A percentile compares a stretch with the other conserved stretches of the same genome.
phyloP scores from a whole-genome alignment of 768 basidiomycete species.

The Rhizopogon rudus region DNA sequence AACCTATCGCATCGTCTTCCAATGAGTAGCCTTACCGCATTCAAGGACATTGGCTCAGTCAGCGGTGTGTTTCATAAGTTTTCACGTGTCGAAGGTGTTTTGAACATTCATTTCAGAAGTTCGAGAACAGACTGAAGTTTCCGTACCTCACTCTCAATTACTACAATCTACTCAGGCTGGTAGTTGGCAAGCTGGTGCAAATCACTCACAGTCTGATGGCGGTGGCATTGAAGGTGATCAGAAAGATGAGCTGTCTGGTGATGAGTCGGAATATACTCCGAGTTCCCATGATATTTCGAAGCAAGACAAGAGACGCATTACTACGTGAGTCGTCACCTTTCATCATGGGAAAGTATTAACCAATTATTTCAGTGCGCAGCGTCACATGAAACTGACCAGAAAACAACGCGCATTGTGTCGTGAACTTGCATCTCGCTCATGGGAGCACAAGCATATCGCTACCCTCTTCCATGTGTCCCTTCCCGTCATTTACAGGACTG shows the following conservation, averaged over 20 bases:
- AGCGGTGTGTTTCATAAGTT: not conserved
- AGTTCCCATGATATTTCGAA: not conserved
- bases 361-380: not conserved
- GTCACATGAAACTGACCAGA: not conserved
- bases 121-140: too few relatives aligned
- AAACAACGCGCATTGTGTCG: not conserved
- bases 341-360: not conserved
- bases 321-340: not conserved
- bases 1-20: not conserved
- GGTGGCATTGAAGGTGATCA: not conserved
- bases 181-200: not conserved
- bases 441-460: not conserved
- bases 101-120: not conserved
- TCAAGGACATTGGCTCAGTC: not conserved
- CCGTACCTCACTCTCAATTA: not conserved
- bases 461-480: not conserved
- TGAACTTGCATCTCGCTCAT: not conserved
- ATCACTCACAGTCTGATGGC: not conserved
- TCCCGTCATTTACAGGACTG: not conserved
- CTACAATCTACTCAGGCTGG: not conserved
- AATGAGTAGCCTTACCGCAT: not conserved
- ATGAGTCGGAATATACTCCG: not conserved
- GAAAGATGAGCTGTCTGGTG: not conserved
- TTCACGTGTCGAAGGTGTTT: too few relatives aligned
- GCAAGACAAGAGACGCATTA: not conserved